These are phyloP conservation scores for Hortiboletus campestris DNA, from an alignment of 768 basidiomycete species.

Conservation along the genomic window DNA sequence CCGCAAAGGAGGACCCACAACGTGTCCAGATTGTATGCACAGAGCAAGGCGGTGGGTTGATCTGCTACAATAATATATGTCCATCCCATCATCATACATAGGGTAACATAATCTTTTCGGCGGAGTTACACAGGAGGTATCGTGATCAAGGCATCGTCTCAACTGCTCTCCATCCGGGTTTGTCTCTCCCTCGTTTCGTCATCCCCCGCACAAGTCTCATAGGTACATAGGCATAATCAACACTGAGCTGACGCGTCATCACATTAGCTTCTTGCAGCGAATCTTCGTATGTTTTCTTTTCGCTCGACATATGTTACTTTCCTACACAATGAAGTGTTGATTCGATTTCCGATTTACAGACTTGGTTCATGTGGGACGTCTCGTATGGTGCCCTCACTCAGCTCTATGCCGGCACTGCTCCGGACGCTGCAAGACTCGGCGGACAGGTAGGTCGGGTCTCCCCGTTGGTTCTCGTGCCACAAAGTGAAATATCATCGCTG, in stretches of 20 bases:
- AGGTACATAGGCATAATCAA: not conserved
- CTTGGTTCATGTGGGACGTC: no score
- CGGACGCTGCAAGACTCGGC: constrained; percentile 1
- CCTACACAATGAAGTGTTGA: not conserved
- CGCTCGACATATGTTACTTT: no score
- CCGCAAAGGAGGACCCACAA: constrained; percentile 31
- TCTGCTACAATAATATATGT: no score
- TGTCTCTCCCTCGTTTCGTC: not conserved
- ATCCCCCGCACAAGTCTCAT: not conserved
- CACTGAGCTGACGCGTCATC: constrained; percentile 3
- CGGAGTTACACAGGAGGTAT: constrained; percentile 46
- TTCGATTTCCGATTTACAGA: no score
- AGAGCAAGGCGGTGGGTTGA: constrained; percentile 17
- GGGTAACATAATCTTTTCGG: constrained; percentile 45
- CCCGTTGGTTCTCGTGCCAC: not conserved
- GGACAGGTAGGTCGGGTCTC: not conserved
- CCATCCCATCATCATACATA: constrained; percentile 13
- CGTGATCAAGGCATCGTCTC: constrained; percentile 46
- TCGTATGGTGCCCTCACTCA: constrained; percentile 8
- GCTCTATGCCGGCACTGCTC: constrained; percentile 9
- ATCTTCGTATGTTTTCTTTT: no score
- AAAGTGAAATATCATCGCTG: not conserved
- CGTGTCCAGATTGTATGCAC: constrained; percentile 27
- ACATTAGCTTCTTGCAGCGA: not conserved
- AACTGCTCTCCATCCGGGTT: constrained; percentile 44